These are phyloP conservation scores for Diaporthe velutina DNA, from an alignment of 2,329 filamentous ascomycete genomes.

Conservation along the genomic window DNA sequence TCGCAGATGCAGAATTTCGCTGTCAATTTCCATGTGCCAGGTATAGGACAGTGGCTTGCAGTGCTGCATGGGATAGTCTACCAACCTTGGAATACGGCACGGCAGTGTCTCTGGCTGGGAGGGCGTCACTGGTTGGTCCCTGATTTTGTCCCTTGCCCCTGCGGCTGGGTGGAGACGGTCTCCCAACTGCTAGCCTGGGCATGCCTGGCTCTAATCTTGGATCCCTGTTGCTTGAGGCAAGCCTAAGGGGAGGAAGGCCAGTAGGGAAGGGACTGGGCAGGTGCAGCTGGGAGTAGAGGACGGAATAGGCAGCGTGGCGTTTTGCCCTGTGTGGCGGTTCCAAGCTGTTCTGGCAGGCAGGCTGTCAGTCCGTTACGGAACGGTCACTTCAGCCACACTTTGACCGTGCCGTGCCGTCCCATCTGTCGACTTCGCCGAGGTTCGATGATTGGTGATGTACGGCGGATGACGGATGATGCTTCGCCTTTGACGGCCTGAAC, in stretches of 20 bases:
- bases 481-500: constrained; percentile 29
- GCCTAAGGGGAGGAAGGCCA: not conserved
- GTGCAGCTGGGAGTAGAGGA: not conserved
- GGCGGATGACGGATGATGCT: constrained; percentile 1
- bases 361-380: not conserved
- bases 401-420: constrained; percentile 21
- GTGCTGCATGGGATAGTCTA: not conserved
- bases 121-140: constrained; percentile 8
- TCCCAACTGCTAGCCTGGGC: constrained; percentile 4
- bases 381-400: constrained; percentile 25
- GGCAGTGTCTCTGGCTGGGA: not conserved
- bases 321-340: not conserved
- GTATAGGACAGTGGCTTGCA: not conserved
- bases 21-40: constrained; percentile 25
- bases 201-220: constrained; percentile 21
- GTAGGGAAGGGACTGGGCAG: not conserved
- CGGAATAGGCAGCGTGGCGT: not conserved
- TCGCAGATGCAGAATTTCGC: constrained; percentile 30
- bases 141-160: constrained; percentile 16
- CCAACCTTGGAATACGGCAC: too few species aligned
- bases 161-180: not conserved
- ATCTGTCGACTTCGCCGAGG: constrained; percentile 35
- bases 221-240: not conserved
- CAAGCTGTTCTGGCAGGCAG: too few species aligned
- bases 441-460: constrained; percentile 30